These are phyloP conservation scores for Fraxinus xanthoxyloides DNA, from an alignment of 305 asterid genomes.

Conservation along the genomic window DNA sequence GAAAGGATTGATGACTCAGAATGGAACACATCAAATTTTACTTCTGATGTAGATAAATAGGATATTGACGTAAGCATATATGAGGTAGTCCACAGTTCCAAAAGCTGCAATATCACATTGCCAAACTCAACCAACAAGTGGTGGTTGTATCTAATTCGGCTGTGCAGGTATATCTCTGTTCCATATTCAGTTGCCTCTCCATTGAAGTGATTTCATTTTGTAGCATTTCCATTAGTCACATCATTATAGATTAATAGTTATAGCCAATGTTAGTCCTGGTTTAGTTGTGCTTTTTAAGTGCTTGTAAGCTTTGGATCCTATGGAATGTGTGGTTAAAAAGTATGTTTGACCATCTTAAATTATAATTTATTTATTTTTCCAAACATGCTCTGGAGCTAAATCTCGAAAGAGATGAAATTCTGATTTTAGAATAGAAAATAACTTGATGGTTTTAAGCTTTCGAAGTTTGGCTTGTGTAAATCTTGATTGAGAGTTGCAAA, in stretches of 20 bases:
- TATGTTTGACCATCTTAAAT: background rate
- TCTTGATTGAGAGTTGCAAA: background rate
- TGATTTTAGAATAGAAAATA: background rate
- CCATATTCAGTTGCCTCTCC: background rate
- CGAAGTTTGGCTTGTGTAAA: background rate
- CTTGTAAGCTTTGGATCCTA: background rate
- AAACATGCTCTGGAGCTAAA: background rate
- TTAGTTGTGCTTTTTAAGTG: background rate
- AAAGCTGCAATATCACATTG: conserved; percentile 7
- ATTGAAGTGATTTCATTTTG: background rate
- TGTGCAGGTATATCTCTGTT: conserved; percentile 21
- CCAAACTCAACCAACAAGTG: conserved; percentile 9
- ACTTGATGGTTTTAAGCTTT: background rate
- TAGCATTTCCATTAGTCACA: background rate
- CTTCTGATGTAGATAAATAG: conserved; percentile 38
- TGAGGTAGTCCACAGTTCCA: conserved; percentile 8
- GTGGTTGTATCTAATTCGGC: conserved; percentile 13
- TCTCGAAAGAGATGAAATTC: background rate
- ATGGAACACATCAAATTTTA: conserved; percentile 34
- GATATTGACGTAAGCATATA: conserved; percentile 14
- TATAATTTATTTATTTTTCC: background rate
- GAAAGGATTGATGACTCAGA: conserved; percentile 36
- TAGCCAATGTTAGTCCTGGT: background rate
- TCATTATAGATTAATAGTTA: background rate
- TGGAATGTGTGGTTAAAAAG: background rate